phyloP scores from a whole-genome alignment of 306 rosid genomes.

The Lagenaria siceraria region DNA sequence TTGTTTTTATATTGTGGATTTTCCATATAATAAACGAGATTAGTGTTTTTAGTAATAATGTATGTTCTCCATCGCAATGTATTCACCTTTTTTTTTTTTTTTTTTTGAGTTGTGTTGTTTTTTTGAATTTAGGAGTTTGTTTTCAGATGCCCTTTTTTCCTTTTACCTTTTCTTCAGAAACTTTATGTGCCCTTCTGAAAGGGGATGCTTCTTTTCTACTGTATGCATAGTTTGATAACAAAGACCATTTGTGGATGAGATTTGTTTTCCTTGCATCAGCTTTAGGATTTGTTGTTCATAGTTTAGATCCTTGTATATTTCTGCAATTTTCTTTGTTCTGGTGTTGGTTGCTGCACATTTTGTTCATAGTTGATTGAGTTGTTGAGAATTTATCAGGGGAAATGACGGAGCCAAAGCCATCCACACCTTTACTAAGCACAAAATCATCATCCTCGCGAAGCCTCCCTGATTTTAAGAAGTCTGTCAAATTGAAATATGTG shows the following conservation, averaged over 20 bases:
- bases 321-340: background rate
- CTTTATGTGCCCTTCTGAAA: background rate
- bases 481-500: constrained; percentile 68
- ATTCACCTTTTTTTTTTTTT: background rate
- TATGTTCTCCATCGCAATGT: background rate
- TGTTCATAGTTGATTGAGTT: background rate
- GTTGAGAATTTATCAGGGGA: constrained; percentile 24
- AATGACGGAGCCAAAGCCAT: constrained; percentile 44
- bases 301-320: background rate
- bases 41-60: background rate
- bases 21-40: background rate
- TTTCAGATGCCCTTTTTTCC: background rate
- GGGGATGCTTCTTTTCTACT: background rate
- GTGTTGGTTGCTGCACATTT: background rate
- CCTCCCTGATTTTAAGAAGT: constrained; percentile 80
- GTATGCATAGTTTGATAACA: background rate
- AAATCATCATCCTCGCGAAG: constrained; percentile 38
- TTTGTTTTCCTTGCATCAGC: background rate
- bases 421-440: constrained; percentile 26
- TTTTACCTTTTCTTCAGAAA: background rate
- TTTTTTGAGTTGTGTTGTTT: background rate
- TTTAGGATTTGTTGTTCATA: background rate
- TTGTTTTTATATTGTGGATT: background rate
- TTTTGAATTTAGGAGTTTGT: background rate
- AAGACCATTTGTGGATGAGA: background rate